A percentile compares a stretch with the other conserved stretches of the same genome.
Evolutionary conservation across 2,329 filamentous ascomycete genomes (phyloP).

Genomic region (Cladophialophora exuberans): DNA sequence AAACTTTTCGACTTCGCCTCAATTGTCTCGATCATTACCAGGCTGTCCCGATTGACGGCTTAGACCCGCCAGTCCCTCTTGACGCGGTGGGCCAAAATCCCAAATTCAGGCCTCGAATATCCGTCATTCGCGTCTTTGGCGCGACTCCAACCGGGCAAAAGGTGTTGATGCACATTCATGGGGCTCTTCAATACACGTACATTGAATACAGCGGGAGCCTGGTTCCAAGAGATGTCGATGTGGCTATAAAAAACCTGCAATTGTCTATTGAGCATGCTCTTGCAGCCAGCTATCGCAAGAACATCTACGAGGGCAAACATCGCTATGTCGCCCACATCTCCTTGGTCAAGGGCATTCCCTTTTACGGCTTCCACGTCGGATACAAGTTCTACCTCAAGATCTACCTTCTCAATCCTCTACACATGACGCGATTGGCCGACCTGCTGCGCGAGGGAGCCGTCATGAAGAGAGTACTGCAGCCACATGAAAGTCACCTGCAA

Average conservation of each 20-base stretch:
- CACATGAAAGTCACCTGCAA: constrained; percentile 91
- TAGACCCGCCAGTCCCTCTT: constrained; percentile 78
- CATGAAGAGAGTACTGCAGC: constrained; percentile 81
- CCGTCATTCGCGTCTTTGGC: constrained; percentile 87
- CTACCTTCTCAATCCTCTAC: constrained; percentile 84
- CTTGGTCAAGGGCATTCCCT: constrained; percentile 88
- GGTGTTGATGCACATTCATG: constrained; percentile 93
- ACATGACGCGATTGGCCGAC: constrained; percentile 86
- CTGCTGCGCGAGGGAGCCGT: constrained; percentile 86
- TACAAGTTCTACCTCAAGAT: constrained; percentile 92
- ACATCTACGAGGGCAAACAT: constrained; percentile 69
- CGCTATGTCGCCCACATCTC: constrained; percentile 88
- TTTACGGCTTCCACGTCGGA: constrained; percentile 94
- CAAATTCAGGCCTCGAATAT: constrained; percentile 71
- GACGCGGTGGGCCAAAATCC: constrained; percentile 54
- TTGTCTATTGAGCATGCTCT: constrained; percentile 89
- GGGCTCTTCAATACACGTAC: constrained; percentile 94
- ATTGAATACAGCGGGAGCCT: constrained; percentile 78
- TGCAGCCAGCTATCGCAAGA: constrained; percentile 79
- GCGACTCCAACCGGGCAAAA: constrained; percentile 94
- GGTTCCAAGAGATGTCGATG: constrained; percentile 67
- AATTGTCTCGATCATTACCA: constrained; percentile 98
- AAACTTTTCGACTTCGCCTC: constrained; percentile 83
- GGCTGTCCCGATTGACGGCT: constrained; percentile 67
- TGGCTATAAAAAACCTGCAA: constrained; percentile 77